A percentile compares a stretch with the other conserved stretches of the same genome.
phyloP scores from a whole-genome alignment of 257 asterid genomes.

The Solanum pennellii region DNA sequence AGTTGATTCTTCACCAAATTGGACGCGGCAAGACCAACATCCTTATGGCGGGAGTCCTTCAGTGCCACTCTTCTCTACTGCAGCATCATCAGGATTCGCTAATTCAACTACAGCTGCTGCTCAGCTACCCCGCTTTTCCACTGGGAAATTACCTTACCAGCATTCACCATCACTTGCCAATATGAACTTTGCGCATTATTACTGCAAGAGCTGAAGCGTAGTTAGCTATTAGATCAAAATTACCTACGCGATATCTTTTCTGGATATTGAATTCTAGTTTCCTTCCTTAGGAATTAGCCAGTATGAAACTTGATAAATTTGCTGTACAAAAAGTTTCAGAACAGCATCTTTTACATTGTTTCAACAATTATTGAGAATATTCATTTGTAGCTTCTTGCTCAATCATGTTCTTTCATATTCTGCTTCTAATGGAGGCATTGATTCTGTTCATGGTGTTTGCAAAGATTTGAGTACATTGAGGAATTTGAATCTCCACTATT shows the following conservation, averaged over 20 bases:
- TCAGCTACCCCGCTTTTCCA: slow-evolving; percentile 23
- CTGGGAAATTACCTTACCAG: slow-evolving; percentile 14
- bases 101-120: slow-evolving; percentile 38
- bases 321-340: neutral
- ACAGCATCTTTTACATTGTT: neutral
- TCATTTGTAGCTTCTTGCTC: neutral
- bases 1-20: slow-evolving; percentile 29
- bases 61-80: slow-evolving; percentile 52
- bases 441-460: neutral
- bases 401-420: neutral
- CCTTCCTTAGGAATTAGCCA: neutral
- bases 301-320: neutral
- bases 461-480: neutral
- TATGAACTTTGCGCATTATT: slow-evolving; percentile 19
- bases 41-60: slow-evolving; percentile 23
- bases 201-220: slow-evolving; percentile 25
- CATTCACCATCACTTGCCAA: slow-evolving; percentile 29
- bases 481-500: neutral
- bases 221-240: slow-evolving; percentile 6
- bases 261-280: neutral
- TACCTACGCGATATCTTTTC: neutral
- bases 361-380: neutral
- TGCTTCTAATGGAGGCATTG: neutral
- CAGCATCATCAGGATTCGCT: slow-evolving; percentile 99
- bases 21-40: slow-evolving; percentile 26